Base-by-base conservation (phyloP, 2,329 filamentous ascomycete species). In the Colletotrichum horii region DNA sequence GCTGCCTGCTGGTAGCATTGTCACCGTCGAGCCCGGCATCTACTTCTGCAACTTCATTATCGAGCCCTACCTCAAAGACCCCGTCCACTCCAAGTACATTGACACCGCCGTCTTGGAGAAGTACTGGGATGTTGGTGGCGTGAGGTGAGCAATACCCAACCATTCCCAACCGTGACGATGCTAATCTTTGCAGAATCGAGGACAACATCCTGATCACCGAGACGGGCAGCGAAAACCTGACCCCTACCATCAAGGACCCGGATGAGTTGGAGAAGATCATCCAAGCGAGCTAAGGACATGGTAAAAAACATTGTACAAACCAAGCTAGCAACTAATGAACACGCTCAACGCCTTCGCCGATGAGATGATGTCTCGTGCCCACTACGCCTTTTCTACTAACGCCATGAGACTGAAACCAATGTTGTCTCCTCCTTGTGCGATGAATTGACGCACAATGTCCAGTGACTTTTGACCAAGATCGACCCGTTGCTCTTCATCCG, bases 31-130 rank as follows among this genome's bases (percentile, higher is more conserved):
- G 87, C 97, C 97, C 15, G 97, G 97, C 64, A 93, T 96, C 77
- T 98, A 98, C 86, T 98, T 98, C 84, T 98, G 95, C 85, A 91
- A 92, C 24, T 98, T 96, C 82, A 97, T 97, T 78, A 94, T 98
- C 76, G 91, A 93, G 60, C 94, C 95, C 0, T 97, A 94, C 82
- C 87, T 98, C 15, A 88, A 92, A 64, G 92, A 96, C 78, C 91
- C 94, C 0, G 90, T 91, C 64, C 92, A 96, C 80, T 89, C 91
- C 70, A 92, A 93, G 81, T 97, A 92, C 81, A 98, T 98, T 80
- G 92, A 98, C 81, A 86, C 88, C 55, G 85, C 88, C 24, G 94
- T 96, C 3, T 84, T 98, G 52, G 89, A 95, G 15, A 91, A 90
- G 79, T 98, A 97, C 85, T 96, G 96, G 93, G 91, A 93, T 69